These are phyloP conservation scores for Ogataea trehalophila DNA, from an alignment of 805 yeast species.

Conservation along the genomic window DNA sequence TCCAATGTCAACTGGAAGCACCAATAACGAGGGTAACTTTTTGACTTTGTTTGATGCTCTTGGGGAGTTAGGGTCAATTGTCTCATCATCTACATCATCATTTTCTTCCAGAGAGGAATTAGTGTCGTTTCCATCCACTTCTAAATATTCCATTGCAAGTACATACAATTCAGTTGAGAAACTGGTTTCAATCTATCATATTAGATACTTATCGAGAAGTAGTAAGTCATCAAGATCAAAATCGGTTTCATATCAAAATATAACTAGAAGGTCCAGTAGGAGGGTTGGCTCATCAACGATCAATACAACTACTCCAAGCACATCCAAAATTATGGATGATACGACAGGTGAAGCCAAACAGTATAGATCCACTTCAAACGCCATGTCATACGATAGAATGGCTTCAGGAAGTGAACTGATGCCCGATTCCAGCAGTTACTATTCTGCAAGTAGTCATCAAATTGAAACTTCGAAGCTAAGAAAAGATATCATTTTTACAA, in stretches of 20 bases:
- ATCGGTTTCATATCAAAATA: conserved; percentile 11
- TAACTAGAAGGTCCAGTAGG: conserved; percentile 22
- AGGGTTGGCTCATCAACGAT: conserved; percentile 19
- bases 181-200: conserved; percentile 50
- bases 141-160: conserved; percentile 44
- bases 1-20: conserved; percentile 8
- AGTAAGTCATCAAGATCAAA: conserved; percentile 13
- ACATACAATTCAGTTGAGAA: conserved; percentile 48
- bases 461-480: conserved; percentile 35
- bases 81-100: conserved; percentile 64
- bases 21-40: conserved; percentile 34
- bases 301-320: conserved; percentile 35
- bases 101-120: conserved; percentile 56
- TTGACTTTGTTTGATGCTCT: conserved; percentile 72
- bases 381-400: conserved; percentile 41
- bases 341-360: conserved; percentile 25
- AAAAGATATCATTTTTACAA: conserved; percentile 70
- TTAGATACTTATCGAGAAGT: conserved; percentile 35
- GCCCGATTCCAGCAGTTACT: conserved; percentile 23
- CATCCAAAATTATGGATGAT: conserved; percentile 37
- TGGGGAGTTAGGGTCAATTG: conserved; percentile 65
- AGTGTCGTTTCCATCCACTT: conserved; percentile 45
- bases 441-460: conserved; percentile 13
- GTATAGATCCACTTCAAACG: conserved; percentile 34
- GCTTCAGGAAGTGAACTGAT: conserved; percentile 34